Percentiles rank a stretch among this genome's conserved stretches.
Conservation (phyloP, 768 basidiomycete genomes). For the Auriscalpium microsporum region DNA sequence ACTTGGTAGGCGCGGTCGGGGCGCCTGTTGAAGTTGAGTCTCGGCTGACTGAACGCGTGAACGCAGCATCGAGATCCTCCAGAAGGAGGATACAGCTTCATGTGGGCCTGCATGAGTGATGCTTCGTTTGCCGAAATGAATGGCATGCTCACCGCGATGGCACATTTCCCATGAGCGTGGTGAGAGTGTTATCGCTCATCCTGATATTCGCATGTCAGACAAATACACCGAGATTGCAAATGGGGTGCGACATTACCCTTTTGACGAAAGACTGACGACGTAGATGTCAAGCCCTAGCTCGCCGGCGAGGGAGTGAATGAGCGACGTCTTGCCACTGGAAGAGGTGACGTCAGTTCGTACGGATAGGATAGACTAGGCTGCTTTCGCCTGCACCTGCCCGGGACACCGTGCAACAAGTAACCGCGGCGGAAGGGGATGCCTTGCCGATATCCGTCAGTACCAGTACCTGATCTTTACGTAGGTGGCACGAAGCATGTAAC, state of each 20-base stretch:
- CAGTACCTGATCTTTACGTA: neutral
- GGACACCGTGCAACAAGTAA: conserved; percentile 78
- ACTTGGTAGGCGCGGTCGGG: conserved; percentile 37
- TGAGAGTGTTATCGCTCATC: conserved; percentile 86
- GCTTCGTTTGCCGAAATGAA: conserved; percentile 9
- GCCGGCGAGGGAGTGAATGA: conserved; percentile 79
- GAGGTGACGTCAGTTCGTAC: conserved; percentile 13
- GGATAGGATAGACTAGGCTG: neutral
- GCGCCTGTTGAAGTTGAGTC: conserved; percentile 71
- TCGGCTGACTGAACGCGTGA: conserved; percentile 81
- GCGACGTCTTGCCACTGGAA: conserved; percentile 72
- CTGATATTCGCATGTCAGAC: conserved; percentile 29
- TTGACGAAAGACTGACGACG: conserved; percentile 80
- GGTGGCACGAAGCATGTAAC: neutral
- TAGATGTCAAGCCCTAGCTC: conserved; percentile 87
- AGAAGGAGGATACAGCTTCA: conserved; percentile 82
- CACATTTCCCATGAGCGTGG: conserved; percentile 82
- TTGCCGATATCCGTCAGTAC: conserved; percentile 21
- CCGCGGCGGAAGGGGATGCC: conserved; percentile 86
- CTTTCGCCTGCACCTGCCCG: conserved; percentile 52
- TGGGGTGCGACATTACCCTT: conserved; percentile 47
- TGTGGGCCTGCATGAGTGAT: neutral
- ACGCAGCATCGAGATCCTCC: conserved; percentile 90
- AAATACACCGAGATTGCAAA: neutral
- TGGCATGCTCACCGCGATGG: conserved; percentile 55